Evolutionary conservation across 371 early-diverging fungal genomes (phyloP).

Genomic region (Batkoa obscura): DNA sequence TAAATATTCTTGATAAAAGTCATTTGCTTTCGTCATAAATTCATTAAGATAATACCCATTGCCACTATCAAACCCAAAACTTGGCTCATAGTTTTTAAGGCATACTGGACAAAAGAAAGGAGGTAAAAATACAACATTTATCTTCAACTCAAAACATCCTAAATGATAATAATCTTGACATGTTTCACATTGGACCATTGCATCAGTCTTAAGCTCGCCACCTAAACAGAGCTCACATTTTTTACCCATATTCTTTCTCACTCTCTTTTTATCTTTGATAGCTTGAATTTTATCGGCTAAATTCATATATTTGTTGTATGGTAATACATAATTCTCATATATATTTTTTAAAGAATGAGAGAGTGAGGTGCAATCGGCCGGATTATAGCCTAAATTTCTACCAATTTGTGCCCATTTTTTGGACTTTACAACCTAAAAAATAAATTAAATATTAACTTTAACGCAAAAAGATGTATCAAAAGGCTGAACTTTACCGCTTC

Average conservation of each 20-base stretch:
- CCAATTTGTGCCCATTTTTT: slow-evolving; percentile 88
- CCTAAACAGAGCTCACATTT: neutral
- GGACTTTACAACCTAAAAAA: slow-evolving; percentile 38
- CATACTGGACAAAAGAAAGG: slow-evolving; percentile 76
- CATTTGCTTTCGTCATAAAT: slow-evolving; percentile 59
- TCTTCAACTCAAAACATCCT: slow-evolving; percentile 53
- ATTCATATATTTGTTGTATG: slow-evolving; percentile 62
- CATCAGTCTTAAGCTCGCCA: neutral
- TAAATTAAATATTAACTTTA: neutral
- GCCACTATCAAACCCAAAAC: slow-evolving; percentile 85
- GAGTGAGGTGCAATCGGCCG: slow-evolving; percentile 64
- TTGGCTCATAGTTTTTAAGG: slow-evolving; percentile 48
- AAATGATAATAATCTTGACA: slow-evolving; percentile 72
- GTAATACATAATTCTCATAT: slow-evolving; percentile 57
- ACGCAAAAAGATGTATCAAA: neutral
- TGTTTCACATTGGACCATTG: slow-evolving; percentile 18
- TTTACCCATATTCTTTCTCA: neutral
- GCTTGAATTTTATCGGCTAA: neutral
- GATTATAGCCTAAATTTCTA: slow-evolving; percentile 51
- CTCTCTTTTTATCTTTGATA: neutral
- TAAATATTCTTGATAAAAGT: slow-evolving; percentile 65
- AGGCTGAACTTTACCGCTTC: slow-evolving; percentile 24
- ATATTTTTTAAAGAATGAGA: slow-evolving; percentile 61
- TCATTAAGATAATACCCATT: slow-evolving; percentile 47
- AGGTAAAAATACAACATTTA: slow-evolving; percentile 35